Percentiles rank a stretch among this genome's conserved stretches.
phyloP scores from a whole-genome alignment of 2,329 filamentous ascomycete species.

The Verticillium nonalfalfae region DNA sequence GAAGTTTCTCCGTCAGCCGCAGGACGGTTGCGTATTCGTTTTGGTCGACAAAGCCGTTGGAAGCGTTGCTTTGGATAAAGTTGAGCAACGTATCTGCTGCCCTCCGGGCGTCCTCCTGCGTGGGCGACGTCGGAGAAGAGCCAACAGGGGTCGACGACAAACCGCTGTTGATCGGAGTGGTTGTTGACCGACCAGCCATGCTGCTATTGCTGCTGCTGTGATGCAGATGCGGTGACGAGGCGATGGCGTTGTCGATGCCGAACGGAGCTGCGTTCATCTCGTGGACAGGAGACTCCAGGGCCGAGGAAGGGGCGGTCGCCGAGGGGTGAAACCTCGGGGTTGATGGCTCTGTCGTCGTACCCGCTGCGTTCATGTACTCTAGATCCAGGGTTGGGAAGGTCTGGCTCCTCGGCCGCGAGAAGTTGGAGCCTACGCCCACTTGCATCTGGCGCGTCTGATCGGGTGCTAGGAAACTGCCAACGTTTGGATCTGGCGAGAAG shows the following conservation, averaged over 20 bases:
- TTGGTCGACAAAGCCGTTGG: slow-evolving; percentile 62
- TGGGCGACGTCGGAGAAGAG: slow-evolving; percentile 59
- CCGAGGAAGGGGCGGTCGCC: slow-evolving; percentile 43
- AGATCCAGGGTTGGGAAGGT: slow-evolving; percentile 73
- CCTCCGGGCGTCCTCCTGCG: slow-evolving; percentile 77
- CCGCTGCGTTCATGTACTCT: slow-evolving; percentile 43
- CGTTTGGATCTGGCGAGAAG: slow-evolving; percentile 69
- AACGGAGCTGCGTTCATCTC: slow-evolving; percentile 36
- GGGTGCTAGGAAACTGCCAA: slow-evolving; percentile 52
- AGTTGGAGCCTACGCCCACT: slow-evolving; percentile 36
- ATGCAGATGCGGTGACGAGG: slow-evolving; percentile 37
- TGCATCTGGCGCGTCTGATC: slow-evolving; percentile 30
- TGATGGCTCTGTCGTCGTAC: slow-evolving; percentile 32
- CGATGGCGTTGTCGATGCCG: slow-evolving; percentile 30
- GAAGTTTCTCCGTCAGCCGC: slow-evolving; percentile 80
- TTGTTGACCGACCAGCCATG: slow-evolving; percentile 30
- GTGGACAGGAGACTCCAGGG: slow-evolving; percentile 43
- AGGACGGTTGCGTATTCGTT: slow-evolving; percentile 72
- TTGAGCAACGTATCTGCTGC: slow-evolving; percentile 76
- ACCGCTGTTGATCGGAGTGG: slow-evolving; percentile 21
- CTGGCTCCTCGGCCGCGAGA: slow-evolving; percentile 76
- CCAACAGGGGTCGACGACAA: slow-evolving; percentile 36
- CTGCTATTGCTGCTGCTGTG: slow-evolving; percentile 46
- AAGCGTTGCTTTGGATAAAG: slow-evolving; percentile 69
- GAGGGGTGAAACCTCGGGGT: slow-evolving; percentile 43